A percentile compares a stretch with the other conserved stretches of the same genome.
These are phyloP conservation scores for Hyphopichia khmerensis DNA, from an alignment of 1,139 yeast genomes.

Conservation along the genomic window DNA sequence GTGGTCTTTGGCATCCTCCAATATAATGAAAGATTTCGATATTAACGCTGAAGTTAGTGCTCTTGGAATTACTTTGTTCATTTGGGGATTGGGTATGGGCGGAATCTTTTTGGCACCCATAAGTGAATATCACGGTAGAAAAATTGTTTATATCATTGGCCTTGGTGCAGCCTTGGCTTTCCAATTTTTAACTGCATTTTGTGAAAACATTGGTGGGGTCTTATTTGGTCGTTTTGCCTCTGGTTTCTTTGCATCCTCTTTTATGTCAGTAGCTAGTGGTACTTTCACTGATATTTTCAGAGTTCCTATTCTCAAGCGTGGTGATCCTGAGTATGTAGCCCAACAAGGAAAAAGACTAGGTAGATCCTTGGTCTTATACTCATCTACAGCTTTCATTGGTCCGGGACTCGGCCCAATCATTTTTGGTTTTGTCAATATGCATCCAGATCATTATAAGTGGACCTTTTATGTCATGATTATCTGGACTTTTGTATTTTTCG, in stretches of 20 bases:
- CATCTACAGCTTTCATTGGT: conserved; percentile 32
- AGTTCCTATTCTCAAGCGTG: conserved; percentile 8
- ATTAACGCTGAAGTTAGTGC: conserved; percentile 27
- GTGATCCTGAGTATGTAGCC: conserved; percentile 6
- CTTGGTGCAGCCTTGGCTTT: conserved; percentile 21
- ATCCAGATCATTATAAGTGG: conserved; percentile 23
- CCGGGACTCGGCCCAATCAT: conserved; percentile 34
- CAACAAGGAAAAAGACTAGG: conserved; percentile 24
- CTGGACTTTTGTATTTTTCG: conserved; percentile 17
- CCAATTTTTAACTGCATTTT: conserved; percentile 28
- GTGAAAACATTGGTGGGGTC: conserved; percentile 26
- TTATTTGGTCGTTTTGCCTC: conserved; percentile 31
- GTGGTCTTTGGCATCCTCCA: conserved; percentile 29
- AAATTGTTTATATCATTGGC: conserved; percentile 25
- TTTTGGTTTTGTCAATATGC: conserved; percentile 26
- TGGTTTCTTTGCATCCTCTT: conserved; percentile 34
- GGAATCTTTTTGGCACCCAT: conserved; percentile 34
- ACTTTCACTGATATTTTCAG: conserved; percentile 32
- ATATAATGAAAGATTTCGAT: conserved; percentile 22
- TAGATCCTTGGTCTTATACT: conserved; percentile 27
- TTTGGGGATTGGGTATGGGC: conserved; percentile 33
- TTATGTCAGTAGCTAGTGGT: conserved; percentile 37
- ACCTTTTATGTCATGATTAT: conserved; percentile 24
- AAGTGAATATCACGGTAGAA: conserved; percentile 34
- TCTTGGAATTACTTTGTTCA: conserved; percentile 29